phyloP scores from a whole-genome alignment of 1,284 basidiomycete species.

The Athelia psychrophila region DNA sequence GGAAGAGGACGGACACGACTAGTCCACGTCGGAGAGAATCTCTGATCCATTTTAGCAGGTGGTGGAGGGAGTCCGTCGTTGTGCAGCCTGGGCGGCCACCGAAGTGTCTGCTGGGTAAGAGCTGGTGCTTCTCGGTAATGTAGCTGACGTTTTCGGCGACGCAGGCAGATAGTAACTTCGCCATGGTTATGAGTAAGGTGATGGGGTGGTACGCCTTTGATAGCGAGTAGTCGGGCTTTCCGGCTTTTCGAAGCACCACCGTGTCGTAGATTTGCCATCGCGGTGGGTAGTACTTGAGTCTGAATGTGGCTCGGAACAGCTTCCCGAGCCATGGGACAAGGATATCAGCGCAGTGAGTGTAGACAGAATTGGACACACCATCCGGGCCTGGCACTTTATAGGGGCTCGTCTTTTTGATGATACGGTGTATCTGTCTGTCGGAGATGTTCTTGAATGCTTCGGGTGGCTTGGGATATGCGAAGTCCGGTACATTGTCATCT shows the following conservation, averaged over 20 bases:
- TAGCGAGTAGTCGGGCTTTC: constrained; percentile 21
- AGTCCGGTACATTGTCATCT: neutral
- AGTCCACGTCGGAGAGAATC: constrained; percentile 22
- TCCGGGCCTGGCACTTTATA: constrained; percentile 30
- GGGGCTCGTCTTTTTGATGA: constrained; percentile 17
- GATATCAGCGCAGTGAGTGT: constrained; percentile 16
- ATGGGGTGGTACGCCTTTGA: constrained; percentile 29
- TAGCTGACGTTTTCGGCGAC: constrained; percentile 21
- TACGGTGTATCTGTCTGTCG: constrained; percentile 10
- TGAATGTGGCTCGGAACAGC: constrained; percentile 22
- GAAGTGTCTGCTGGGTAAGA: constrained; percentile 28
- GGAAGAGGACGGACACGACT: constrained; percentile 26
- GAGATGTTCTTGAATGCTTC: constrained; percentile 9
- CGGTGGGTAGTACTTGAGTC: constrained; percentile 13
- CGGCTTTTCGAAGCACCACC: constrained; percentile 25
- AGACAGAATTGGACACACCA: constrained; percentile 27
- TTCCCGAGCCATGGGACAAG: constrained; percentile 17
- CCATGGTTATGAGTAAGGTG: constrained; percentile 21
- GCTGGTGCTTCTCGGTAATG: constrained; percentile 18
- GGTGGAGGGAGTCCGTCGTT: constrained; percentile 32
- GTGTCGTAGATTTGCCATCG: constrained; percentile 14
- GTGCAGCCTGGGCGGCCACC: constrained; percentile 28
- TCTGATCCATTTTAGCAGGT: constrained; percentile 25
- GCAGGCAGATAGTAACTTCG: constrained; percentile 21
- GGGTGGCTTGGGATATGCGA: constrained; percentile 18